phyloP scores from a whole-genome alignment of 1,284 basidiomycete species.

The Apiotrichum porosum region DNA sequence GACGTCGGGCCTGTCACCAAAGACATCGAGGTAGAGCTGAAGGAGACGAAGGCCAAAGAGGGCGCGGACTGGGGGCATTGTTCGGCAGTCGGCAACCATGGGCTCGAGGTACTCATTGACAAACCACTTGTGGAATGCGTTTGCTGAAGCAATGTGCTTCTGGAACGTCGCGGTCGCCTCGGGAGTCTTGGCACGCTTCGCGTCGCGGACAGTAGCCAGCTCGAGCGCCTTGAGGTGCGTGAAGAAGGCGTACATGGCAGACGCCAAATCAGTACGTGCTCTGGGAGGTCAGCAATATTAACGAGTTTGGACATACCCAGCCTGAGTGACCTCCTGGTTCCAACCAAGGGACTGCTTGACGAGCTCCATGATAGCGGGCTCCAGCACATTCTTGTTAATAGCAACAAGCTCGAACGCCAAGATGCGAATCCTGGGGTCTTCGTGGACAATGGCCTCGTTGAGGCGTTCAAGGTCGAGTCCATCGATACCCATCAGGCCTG shows the following conservation, averaged over 20 bases:
- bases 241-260: conserved; percentile 32
- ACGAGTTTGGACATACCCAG: conserved; percentile 23
- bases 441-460: conserved; percentile 29
- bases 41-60: conserved; percentile 31
- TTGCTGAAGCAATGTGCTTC: not conserved
- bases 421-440: conserved; percentile 28
- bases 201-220: conserved; percentile 2
- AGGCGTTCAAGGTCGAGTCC: conserved; percentile 23
- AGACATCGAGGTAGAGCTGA: conserved; percentile 32
- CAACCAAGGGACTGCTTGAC: conserved; percentile 25
- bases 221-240: conserved; percentile 24
- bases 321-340: conserved; percentile 27
- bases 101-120: conserved; percentile 24
- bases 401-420: conserved; percentile 34
- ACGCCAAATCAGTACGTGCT: conserved; percentile 34
- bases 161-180: not conserved
- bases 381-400: conserved; percentile 26
- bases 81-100: conserved; percentile 21
- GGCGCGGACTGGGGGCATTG: conserved; percentile 27
- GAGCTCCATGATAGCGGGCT: conserved; percentile 17
- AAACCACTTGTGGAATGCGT: conserved; percentile 28
- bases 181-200: conserved; percentile 8
- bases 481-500: conserved; percentile 17
- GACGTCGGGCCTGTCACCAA: conserved; percentile 11
- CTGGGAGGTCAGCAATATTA: conserved; percentile 9